A percentile compares a stretch with the other conserved stretches of the same genome.
phyloP scores from a whole-genome alignment of 306 rosid genomes.

The Castanopsis chinensis region DNA sequence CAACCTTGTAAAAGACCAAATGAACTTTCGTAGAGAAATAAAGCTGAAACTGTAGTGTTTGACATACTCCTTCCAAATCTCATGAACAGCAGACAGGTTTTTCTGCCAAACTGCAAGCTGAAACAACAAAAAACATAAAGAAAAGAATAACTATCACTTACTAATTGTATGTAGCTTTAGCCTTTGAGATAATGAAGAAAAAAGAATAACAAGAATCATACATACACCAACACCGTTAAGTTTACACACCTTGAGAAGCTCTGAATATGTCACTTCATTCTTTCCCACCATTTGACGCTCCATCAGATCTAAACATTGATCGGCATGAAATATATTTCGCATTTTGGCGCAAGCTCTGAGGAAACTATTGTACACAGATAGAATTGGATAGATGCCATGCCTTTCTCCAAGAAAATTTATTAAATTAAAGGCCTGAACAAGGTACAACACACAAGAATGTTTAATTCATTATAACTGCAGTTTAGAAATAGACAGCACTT shows the following conservation, averaged over 20 bases:
- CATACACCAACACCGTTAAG: conserved; percentile 1
- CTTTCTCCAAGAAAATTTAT: conserved; percentile 56
- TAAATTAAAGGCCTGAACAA: conserved; percentile 63
- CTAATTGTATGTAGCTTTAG: neutral
- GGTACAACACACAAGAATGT: conserved; percentile 20
- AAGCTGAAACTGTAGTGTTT: conserved; percentile 48
- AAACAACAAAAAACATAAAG: conserved; percentile 33
- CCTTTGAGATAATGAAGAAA: neutral
- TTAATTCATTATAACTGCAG: conserved; percentile 7
- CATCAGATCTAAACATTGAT: conserved; percentile 80
- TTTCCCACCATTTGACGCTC: conserved; percentile 64
- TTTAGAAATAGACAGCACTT: neutral
- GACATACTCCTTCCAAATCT: conserved; percentile 66
- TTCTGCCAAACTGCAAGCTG: conserved; percentile 87
- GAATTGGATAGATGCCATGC: conserved; percentile 37
- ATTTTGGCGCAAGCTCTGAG: conserved; percentile 49
- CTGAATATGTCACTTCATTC: conserved; percentile 67
- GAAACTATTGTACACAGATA: conserved; percentile 53
- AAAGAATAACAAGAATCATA: conserved; percentile 2
- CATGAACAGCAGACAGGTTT: conserved; percentile 62
- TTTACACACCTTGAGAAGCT: conserved; percentile 71
- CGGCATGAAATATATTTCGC: conserved; percentile 45
- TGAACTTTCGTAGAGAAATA: conserved; percentile 45
- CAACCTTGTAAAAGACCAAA: conserved; percentile 54
- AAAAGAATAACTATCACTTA: neutral